These are phyloP conservation scores for Pistacia integerrima DNA, from an alignment of 345 rosid genomes.

Conservation along the genomic window DNA sequence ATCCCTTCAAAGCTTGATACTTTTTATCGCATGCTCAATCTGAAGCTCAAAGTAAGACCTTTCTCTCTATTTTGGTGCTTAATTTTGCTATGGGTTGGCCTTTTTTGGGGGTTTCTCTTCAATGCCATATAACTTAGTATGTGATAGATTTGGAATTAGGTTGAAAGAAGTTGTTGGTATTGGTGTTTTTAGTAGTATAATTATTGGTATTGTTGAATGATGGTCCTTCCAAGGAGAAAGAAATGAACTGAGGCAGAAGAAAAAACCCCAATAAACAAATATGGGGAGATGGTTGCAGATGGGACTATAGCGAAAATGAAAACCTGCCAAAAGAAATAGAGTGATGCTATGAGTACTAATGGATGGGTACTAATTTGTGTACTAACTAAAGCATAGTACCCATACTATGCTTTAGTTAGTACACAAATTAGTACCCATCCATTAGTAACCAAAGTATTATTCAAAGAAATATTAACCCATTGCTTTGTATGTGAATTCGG, in stretches of 20 bases:
- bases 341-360: too few species aligned
- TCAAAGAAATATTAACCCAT: conserved; percentile 60
- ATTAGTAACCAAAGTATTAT: too few species aligned
- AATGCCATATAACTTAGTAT: conserved; percentile 16
- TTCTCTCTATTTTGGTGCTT: conserved; percentile 3
- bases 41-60: conserved; percentile 21
- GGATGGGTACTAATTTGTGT: too few species aligned
- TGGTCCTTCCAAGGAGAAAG: conserved; percentile 63
- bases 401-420: too few species aligned
- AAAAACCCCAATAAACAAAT: conserved; percentile 70
- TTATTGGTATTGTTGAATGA: conserved; percentile 18
- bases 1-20: not conserved
- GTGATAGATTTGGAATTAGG: conserved; percentile 3
- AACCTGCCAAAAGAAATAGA: conserved; percentile 64
- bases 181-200: not conserved
- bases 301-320: conserved; percentile 73
- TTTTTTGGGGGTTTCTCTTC: conserved; percentile 21
- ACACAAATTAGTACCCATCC: too few species aligned
- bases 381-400: too few species aligned
- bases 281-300: conserved; percentile 63
- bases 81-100: conserved; percentile 23
- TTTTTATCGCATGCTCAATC: not conserved
- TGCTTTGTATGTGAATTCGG: conserved; percentile 61
- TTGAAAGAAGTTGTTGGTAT: conserved; percentile 9
- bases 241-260: conserved; percentile 87